A percentile compares a stretch with the other conserved stretches of the same genome.
These are phyloP conservation scores for Pythium monospermum DNA, from an alignment of 352 stramenopile species.

Conservation along the genomic window DNA sequence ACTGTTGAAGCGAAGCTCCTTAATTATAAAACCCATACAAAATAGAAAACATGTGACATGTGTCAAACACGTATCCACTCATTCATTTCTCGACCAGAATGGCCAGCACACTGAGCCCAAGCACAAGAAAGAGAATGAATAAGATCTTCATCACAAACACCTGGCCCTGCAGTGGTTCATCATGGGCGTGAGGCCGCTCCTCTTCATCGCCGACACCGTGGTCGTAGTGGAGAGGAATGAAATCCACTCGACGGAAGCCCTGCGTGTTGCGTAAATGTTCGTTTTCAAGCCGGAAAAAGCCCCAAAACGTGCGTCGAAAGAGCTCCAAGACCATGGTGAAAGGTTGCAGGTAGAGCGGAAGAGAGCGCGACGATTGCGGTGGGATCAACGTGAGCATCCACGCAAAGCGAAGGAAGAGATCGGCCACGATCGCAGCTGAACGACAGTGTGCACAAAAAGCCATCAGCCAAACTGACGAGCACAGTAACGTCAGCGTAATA, in stretches of 20 bases:
- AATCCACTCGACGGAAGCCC: constrained; percentile 75
- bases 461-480: too few species aligned
- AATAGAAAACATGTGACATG: not conserved
- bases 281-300: constrained; percentile 84
- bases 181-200: constrained; percentile 25
- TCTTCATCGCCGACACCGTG: constrained; percentile 50
- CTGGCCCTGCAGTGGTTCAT: constrained; percentile 25
- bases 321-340: constrained; percentile 85
- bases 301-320: constrained; percentile 83
- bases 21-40: not conserved
- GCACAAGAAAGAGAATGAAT: constrained; percentile 30
- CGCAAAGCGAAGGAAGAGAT: constrained; percentile 78
- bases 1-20: not conserved
- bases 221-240: constrained; percentile 83
- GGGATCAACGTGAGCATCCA: constrained; percentile 82
- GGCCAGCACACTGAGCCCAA: constrained; percentile 30
- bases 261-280: constrained; percentile 85
- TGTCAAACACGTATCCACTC: not conserved
- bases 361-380: constrained; percentile 42
- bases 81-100: constrained; percentile 32
- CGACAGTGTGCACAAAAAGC: not conserved
- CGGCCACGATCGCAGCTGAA: constrained; percentile 56
- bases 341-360: constrained; percentile 76
- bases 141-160: constrained; percentile 40
- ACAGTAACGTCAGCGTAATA: too few species aligned